phyloP scores from a whole-genome alignment of 495 filamentous ascomycete genomes.

The Lasiosphaeria miniovina region DNA sequence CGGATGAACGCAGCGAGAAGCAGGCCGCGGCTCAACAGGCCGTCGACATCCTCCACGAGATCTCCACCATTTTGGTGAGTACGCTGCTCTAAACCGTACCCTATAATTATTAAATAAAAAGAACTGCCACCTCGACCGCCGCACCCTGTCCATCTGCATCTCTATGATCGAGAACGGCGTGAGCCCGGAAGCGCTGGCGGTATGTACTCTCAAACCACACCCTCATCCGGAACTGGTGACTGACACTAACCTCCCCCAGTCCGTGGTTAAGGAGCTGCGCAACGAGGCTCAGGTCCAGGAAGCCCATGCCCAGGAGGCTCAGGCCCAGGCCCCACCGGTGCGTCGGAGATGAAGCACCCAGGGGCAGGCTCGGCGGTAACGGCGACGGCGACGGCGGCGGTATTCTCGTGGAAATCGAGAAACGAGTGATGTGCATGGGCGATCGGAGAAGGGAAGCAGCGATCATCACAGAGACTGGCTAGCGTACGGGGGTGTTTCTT shows the following conservation, averaged over 20 bases:
- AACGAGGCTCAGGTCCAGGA: constrained; percentile 57
- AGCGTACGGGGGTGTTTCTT: no score
- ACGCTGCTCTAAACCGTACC: not conserved
- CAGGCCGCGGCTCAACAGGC: constrained; percentile 91
- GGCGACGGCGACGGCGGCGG: not conserved
- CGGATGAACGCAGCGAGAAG: constrained; percentile 59
- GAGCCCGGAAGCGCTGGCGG: constrained; percentile 91
- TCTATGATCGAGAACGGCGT: constrained; percentile 97
- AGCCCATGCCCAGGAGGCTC: constrained; percentile 27
- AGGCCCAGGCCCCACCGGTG: constrained; percentile 2
- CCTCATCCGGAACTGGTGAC: not conserved
- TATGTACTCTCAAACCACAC: constrained; percentile 43
- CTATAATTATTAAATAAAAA: not conserved
- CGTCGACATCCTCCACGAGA: constrained; percentile 93
- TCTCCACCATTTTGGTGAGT: constrained; percentile 77
- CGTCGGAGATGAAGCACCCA: constrained; percentile 11
- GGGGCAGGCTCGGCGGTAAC: no score
- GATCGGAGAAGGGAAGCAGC: no score
- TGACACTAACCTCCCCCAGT: constrained; percentile 38
- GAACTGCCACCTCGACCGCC: constrained; percentile 82
- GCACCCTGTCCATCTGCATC: constrained; percentile 88
- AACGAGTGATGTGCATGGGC: no score
- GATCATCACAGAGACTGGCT: no score
- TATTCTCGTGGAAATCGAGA: no score
- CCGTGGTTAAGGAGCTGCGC: constrained; percentile 69